Evolutionary conservation across 306 rosid genomes (phyloP), one percentile per base, ranked within the genome.

Genomic region (Echinosophora koreensis): DNA sequence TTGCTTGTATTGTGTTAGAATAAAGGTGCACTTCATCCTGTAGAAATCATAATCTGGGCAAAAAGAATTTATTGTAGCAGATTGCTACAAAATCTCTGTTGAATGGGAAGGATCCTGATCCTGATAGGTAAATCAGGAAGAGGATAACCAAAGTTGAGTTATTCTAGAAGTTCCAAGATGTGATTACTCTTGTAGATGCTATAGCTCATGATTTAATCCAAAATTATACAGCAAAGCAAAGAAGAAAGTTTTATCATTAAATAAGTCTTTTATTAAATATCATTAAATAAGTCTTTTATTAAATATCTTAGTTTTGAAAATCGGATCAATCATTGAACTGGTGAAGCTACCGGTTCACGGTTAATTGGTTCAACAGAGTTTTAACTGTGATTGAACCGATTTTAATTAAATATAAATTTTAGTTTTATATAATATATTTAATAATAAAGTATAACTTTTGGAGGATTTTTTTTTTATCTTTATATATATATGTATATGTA

Each of bases 1-100:
- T 61, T 28, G 78, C 55, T 69, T 76, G 49, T 42, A 12, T 42
- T 42, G 78, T 70, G 22, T 71, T 37, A 8, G 46, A 73, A 55
- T 58, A 27, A 17, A 17, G 55, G 55, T 17, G 51, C 61, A 34
- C 52, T 44, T 32, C 52, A 57, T 77, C 74, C 38, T 16, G 34
- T 55, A 35, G 9, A 51, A 18, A 15, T 15, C 32, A 27, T 69
- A 10, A n/a, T 15, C 4, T 7, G 57, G 51, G 52, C 16, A 54
- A 52, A 52, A 4, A 30, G 14, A 50, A 35, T 34, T 35, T 1
- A 18, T 71, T 37, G 5, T 17, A 8, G 49, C 32, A 77, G 6
- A 47, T 15, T 42, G 47, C 72, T 71, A 58, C 76, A 42, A 38
- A 76, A 54, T 28, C n/a, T 18, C 50, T 17, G n/a, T 34, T 62